phyloP scores from a whole-genome alignment of 345 rosid genomes.

The Triadica sebifera region DNA sequence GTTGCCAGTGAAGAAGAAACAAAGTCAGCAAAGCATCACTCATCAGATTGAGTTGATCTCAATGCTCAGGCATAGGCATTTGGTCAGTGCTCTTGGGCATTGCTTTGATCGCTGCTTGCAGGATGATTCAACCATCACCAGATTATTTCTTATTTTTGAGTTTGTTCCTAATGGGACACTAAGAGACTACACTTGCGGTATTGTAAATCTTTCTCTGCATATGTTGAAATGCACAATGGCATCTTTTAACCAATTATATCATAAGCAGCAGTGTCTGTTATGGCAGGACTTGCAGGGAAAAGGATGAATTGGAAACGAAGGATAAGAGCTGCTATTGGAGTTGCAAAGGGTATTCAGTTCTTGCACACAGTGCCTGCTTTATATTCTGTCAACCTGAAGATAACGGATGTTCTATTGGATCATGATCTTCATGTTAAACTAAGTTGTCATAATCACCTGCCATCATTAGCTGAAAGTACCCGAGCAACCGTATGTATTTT shows the following conservation, averaged over 20 bases:
- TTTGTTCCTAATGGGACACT: constrained; percentile 40
- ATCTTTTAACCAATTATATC: too few relatives aligned
- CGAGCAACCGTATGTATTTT: constrained; percentile 21
- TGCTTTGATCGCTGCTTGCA: constrained; percentile 38
- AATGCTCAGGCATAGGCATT: constrained; percentile 52
- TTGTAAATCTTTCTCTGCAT: too few relatives aligned
- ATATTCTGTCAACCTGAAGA: constrained; percentile 44
- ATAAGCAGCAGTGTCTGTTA: neutral
- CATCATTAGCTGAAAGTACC: constrained; percentile 37
- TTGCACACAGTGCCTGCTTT: constrained; percentile 60
- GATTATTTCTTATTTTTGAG: constrained; percentile 48
- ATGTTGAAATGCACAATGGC: too few relatives aligned
- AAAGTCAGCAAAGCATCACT: constrained; percentile 35
- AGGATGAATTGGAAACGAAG: constrained; percentile 48
- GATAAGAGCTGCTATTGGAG: constrained; percentile 44
- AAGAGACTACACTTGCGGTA: constrained; percentile 44
- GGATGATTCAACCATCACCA: constrained; percentile 40
- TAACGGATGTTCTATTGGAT: constrained; percentile 53
- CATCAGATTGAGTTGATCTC: constrained; percentile 50
- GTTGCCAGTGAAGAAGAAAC: constrained; percentile 38
- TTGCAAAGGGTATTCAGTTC: constrained; percentile 55
- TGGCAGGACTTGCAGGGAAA: constrained; percentile 23
- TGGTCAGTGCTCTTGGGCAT: constrained; percentile 66
- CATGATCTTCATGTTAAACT: constrained; percentile 47
- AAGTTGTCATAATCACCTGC: constrained; percentile 40